phyloP scores from a whole-genome alignment of 1,139 yeast genomes.

The Wickerhamiella infanticola region DNA sequence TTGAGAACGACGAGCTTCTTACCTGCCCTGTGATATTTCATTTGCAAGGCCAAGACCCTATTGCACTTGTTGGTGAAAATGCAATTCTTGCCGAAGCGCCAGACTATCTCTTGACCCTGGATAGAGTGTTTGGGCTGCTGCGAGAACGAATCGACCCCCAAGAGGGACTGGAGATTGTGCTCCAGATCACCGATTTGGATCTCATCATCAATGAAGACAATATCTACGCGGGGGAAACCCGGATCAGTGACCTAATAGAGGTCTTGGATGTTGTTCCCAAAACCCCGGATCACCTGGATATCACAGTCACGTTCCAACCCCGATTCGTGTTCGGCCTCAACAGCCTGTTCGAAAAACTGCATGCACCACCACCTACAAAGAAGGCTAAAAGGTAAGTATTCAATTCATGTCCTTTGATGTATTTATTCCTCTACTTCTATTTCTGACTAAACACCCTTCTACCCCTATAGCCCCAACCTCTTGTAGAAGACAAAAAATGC shows the following conservation, averaged over 20 bases:
- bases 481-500: conserved; percentile 3
- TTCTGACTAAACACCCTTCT: too few species aligned
- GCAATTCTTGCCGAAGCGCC: not conserved
- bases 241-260: conserved; percentile 8
- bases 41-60: not conserved
- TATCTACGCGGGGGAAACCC: conserved; percentile 9
- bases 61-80: not conserved
- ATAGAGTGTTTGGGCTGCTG: conserved; percentile 1
- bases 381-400: not conserved
- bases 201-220: conserved; percentile 11
- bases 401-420: too few species aligned
- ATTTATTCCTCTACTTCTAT: too few species aligned
- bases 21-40: not conserved
- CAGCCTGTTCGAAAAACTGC: conserved; percentile 4
- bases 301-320: conserved; percentile 4
- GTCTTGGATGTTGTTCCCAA: conserved; percentile 4
- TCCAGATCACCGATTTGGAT: conserved; percentile 8
- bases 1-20: not conserved
- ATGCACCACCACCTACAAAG: not conserved
- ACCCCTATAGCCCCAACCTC: too few species aligned
- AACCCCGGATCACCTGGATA: not conserved
- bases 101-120: not conserved
- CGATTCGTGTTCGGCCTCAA: conserved; percentile 10
- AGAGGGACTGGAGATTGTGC: conserved; percentile 6
- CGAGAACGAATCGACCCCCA: not conserved